Evolutionary conservation across 352 stramenopile genomes (phyloP), one percentile per base, ranked within the genome.

Genomic region (Globisporangium spiculum): DNA sequence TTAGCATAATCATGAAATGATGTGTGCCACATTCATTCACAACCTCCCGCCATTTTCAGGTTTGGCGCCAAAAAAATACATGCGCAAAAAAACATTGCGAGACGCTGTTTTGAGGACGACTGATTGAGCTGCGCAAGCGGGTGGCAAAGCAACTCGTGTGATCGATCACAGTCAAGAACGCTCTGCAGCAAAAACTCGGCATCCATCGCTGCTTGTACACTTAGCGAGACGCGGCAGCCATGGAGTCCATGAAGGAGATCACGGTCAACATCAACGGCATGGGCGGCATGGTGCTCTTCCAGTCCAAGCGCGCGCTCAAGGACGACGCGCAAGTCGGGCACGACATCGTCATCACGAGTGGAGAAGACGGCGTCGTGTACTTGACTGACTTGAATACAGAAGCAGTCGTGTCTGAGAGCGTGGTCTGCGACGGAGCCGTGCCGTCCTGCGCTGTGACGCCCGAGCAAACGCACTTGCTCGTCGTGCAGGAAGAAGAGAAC

Each of bases 201-300:
- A n/a, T n/a, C 41, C 16, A 9, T 48, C 16, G 36, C 36, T 48
- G 14, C 18, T 52, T 20, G 14, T 52, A 18, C 6, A 52, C n/a
- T 52, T 52, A 52, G 44, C 44, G 20, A 52, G 44, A n/a, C 44
- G 44, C 32, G 32, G 32, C 16, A 62, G 56, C 41, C 57, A 90
- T 90, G 84, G 84, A 90, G 69, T 88, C 69, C 7, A 90, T 93
- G 80, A 89, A 88, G 76, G 81, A 93, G 79, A 80, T 93, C 63
- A 73, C 82, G 27, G 81, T 91, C 27, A 92, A 93, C 65, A 74
- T 87, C 50, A 85, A 84, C 12, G 86, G 86, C 60, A 84, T 83
- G 62, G 86, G 86, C 36, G 71, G 79, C 68, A 90, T 93, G 80
- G 71, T 80, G 65, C 65, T 88, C 27, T 78, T 89, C 60, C 79